Base-by-base conservation (phyloP, 371 early-diverging fungal species). In the Mucor sp. region DNA sequence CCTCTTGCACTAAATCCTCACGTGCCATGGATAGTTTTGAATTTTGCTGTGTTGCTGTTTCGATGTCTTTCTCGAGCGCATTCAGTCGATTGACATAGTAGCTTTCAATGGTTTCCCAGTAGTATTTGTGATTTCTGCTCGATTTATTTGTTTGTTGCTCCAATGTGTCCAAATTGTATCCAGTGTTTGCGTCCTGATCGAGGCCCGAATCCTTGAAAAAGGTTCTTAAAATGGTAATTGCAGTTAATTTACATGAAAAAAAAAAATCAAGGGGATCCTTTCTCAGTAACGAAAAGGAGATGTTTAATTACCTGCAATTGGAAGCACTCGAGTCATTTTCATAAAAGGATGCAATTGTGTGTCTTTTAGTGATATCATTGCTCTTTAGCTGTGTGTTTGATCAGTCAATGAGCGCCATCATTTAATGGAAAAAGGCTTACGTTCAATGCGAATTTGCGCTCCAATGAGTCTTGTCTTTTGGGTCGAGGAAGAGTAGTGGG, bases 21-120 rank as follows among this genome's bases (percentile, higher is more conserved):
- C 69, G 47, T 15, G 58, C 65, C 23, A 37, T 33, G 7, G 66
- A 17, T 2, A 72, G 59, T 44, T 72, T 65, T 12, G 23, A 21
- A 11, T 72, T 72, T 30, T 72, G 68, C 11, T 35, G 5, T 5
- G 44, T 62, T 6, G 62, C 55, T 30, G n/a, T 25, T n/a, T 68
- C 63, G 15, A 72, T 72, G 14, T 72, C 68, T 23, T 47, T 65
- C 35, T 65, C 48, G 6, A 72, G 59, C 17, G 65, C 23, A 33
- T 62, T 44, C 1, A 72, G 32, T 53, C 60, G 27, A 7, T 50
- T 25, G 0, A 65, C 50, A 44, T 68, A 72, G 21, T 68, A 65
- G 2, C 15, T 28, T 62, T 72, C 72, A 33, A 72, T 68, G 3
- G 44, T 44, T 14, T 72, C 65, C 72, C 72, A 72, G 30, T 72